Evolutionary conservation across 441 rosid species (phyloP).

Genomic region (Cnidoscolus chayamansa): DNA sequence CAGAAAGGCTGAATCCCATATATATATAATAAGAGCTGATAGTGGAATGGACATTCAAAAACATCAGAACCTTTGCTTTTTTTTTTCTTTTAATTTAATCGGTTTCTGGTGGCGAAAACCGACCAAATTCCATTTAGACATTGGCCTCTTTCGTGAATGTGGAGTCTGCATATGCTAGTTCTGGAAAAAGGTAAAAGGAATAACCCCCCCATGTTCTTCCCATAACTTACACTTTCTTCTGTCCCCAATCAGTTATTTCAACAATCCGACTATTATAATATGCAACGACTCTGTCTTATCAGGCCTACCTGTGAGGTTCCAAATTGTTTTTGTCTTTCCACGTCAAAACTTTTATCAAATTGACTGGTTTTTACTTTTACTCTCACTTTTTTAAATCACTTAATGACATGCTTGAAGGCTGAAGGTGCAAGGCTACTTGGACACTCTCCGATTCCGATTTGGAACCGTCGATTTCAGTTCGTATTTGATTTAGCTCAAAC

Average conservation of each 20-base stretch:
- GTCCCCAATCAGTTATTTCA: constrained; percentile 32
- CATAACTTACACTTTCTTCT: constrained; percentile 43
- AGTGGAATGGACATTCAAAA: constrained; percentile 30
- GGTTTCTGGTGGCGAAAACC: constrained; percentile 35
- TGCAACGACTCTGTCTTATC: not conserved
- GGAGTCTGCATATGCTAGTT: constrained; percentile 42
- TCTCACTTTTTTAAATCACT: too few relatives aligned
- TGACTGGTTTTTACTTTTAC: too few relatives aligned
- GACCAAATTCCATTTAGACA: constrained; percentile 30
- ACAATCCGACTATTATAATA: not conserved
- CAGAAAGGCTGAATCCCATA: constrained; percentile 15
- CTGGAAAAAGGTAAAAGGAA: constrained; percentile 38
- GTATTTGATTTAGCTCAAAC: not conserved
- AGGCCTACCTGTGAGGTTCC: too few relatives aligned
- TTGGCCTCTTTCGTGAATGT: constrained; percentile 30
- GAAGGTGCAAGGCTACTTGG: too few relatives aligned
- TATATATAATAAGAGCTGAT: constrained; percentile 24
- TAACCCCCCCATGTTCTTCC: constrained; percentile 47
- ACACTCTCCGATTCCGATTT: too few relatives aligned
- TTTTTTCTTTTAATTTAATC: constrained; percentile 9
- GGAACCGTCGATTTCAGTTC: too few relatives aligned
- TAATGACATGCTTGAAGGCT: too few relatives aligned
- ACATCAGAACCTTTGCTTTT: constrained; percentile 13
- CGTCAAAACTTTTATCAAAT: too few relatives aligned
- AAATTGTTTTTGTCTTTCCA: too few relatives aligned